Evolutionary conservation across 306 rosid genomes (phyloP).

Genomic region (Dicorynia guianensis): DNA sequence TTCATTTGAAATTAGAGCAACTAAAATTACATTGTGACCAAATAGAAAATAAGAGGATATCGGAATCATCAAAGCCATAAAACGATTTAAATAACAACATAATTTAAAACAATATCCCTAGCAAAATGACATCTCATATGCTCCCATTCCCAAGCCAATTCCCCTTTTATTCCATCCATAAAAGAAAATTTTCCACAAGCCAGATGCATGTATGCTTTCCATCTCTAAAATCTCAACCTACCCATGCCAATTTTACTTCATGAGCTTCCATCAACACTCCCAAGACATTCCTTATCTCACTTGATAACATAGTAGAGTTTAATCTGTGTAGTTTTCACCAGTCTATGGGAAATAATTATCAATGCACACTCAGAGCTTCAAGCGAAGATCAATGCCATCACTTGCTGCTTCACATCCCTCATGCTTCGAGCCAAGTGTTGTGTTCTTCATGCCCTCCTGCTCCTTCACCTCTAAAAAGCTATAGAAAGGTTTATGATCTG

Average conservation of each 20-base stretch:
- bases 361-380: conserved; percentile 52
- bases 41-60: no score
- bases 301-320: conserved; percentile 6
- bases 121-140: no score
- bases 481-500: conserved; percentile 43
- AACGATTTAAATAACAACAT: no score
- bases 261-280: conserved; percentile 4
- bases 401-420: conserved; percentile 41
- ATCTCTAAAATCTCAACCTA: no score
- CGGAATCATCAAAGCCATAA: no score
- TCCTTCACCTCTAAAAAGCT: conserved; percentile 51
- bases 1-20: no score
- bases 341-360: neutral
- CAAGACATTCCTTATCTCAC: conserved; percentile 5
- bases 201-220: no score
- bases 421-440: conserved; percentile 19
- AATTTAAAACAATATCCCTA: no score
- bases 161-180: no score
- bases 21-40: no score
- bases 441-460: conserved; percentile 19
- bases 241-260: neutral
- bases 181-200: no score
- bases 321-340: neutral
- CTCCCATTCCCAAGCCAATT: no score
- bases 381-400: conserved; percentile 56